phyloP scores from a whole-genome alignment of 805 yeast genomes.

The Kazachstania kunashirensis region DNA sequence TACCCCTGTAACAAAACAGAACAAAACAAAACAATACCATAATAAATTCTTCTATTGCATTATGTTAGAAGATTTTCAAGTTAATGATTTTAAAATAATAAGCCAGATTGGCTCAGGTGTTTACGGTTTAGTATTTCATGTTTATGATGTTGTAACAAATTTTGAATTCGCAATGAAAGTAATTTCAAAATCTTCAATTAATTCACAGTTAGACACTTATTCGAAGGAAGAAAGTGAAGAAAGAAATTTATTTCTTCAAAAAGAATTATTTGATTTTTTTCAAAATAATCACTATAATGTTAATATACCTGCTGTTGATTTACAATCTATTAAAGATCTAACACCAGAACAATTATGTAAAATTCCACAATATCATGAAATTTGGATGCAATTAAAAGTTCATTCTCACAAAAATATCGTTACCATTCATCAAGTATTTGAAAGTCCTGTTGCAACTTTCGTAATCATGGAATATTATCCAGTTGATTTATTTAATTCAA shows the following conservation, averaged over 20 bases:
- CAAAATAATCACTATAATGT: slow-evolving; percentile 17
- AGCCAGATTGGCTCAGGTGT: slow-evolving; percentile 63
- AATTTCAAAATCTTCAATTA: slow-evolving; percentile 37
- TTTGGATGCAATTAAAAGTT: slow-evolving; percentile 62
- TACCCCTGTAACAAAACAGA: too few species aligned
- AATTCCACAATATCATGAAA: slow-evolving; percentile 46
- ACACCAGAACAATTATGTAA: slow-evolving; percentile 29
- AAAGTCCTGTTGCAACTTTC: slow-evolving; percentile 47
- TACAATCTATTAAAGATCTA: slow-evolving; percentile 24
- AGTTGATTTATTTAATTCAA: slow-evolving; percentile 80
- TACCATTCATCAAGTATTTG: slow-evolving; percentile 63
- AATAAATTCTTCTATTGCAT: too few species aligned
- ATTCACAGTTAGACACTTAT: slow-evolving; percentile 7
- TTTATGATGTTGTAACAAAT: slow-evolving; percentile 44
- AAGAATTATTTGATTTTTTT: slow-evolving; percentile 16
- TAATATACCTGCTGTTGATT: slow-evolving; percentile 24
- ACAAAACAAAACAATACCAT: too few species aligned
- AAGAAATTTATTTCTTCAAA: slow-evolving; percentile 19
- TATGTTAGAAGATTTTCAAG: slow-evolving; percentile 18
- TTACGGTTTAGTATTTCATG: slow-evolving; percentile 71
- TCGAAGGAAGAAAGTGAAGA: slow-evolving; percentile 17
- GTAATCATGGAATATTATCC: slow-evolving; percentile 80
- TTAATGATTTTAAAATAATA: slow-evolving; percentile 22
- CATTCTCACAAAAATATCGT: slow-evolving; percentile 73
- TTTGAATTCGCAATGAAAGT: slow-evolving; percentile 61